A percentile compares a stretch with the other conserved stretches of the same genome.
Evolutionary conservation across 192 early-diverging fungal genomes (phyloP).

Genomic region (Chytriomyces sp.): DNA sequence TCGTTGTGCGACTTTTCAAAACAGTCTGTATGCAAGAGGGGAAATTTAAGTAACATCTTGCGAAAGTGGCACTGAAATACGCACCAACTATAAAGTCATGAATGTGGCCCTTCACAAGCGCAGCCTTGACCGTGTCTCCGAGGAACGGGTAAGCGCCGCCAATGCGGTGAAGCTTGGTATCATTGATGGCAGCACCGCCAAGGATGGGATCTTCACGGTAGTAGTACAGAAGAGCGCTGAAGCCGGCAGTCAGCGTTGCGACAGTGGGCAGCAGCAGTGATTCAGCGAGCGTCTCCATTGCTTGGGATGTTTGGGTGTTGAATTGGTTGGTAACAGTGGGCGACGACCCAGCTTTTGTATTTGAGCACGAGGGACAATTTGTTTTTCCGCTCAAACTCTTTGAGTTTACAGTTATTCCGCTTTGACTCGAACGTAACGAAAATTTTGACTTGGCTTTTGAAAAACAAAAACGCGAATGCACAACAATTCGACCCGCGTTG

Average conservation of each 20-base stretch:
- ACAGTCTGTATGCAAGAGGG: not conserved
- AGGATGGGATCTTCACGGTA: conserved; percentile 2
- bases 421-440: too few relatives aligned
- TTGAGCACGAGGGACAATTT: too few relatives aligned
- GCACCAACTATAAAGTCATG: conserved; percentile 17
- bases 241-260: not conserved
- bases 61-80: not conserved
- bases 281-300: too few relatives aligned
- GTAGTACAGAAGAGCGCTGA: not conserved
- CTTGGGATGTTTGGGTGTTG: too few relatives aligned
- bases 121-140: conserved; percentile 20
- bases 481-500: too few relatives aligned
- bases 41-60: too few relatives aligned
- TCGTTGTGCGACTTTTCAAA: not conserved
- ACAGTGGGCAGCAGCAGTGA: not conserved
- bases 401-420: too few relatives aligned
- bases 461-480: too few relatives aligned
- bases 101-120: not conserved
- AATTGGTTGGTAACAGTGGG: too few relatives aligned
- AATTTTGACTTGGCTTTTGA: too few relatives aligned
- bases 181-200: not conserved
- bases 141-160: conserved; percentile 10
- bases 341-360: too few relatives aligned
- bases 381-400: too few relatives aligned
- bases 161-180: not conserved